Conservation (phyloP, 495 filamentous ascomycete genomes). For the Lindgomyces ingoldianus region DNA sequence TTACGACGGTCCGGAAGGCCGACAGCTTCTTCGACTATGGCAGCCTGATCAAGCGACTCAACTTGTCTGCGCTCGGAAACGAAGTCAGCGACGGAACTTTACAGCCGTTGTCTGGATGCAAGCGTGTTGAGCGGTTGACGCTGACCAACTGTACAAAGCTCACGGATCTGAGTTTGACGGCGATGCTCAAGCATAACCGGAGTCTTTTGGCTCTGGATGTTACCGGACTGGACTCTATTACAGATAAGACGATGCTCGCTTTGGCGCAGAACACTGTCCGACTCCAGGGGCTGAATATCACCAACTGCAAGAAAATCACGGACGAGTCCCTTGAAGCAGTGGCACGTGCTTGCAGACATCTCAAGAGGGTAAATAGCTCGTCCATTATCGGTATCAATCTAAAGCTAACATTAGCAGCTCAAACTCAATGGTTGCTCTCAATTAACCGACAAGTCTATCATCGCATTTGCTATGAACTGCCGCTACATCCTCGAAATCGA, state of each 20-base stretch:
- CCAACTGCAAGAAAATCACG: slow-evolving; percentile 78
- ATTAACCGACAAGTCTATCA: slow-evolving; percentile 73
- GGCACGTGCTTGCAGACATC: slow-evolving; percentile 76
- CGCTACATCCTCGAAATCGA: slow-evolving; percentile 95
- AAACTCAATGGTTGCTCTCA: slow-evolving; percentile 90
- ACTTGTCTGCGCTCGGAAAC: slow-evolving; percentile 74
- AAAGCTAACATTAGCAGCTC: slow-evolving; percentile 57
- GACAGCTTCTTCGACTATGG: slow-evolving; percentile 81
- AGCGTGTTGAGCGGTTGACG: slow-evolving; percentile 89
- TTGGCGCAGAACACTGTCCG: slow-evolving; percentile 78
- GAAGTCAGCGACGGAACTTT: slow-evolving; percentile 89
- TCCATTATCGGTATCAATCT: not conserved
- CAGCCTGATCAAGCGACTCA: slow-evolving; percentile 85
- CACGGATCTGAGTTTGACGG: slow-evolving; percentile 78
- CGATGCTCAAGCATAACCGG: slow-evolving; percentile 74
- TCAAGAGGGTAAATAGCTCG: slow-evolving; percentile 75
- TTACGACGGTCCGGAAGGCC: slow-evolving; percentile 66
- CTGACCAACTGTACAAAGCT: slow-evolving; percentile 85
- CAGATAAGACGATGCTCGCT: slow-evolving; percentile 76
- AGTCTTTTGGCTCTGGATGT: slow-evolving; percentile 90
- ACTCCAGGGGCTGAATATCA: slow-evolving; percentile 92
- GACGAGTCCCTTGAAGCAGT: slow-evolving; percentile 82
- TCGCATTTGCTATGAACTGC: slow-evolving; percentile 84
- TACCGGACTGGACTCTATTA: slow-evolving; percentile 74
- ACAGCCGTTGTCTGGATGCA: slow-evolving; percentile 77